A percentile compares a stretch with the other conserved stretches of the same genome.
Evolutionary conservation across 768 basidiomycete species (phyloP).

Genomic region (Termitomyces sp.): DNA sequence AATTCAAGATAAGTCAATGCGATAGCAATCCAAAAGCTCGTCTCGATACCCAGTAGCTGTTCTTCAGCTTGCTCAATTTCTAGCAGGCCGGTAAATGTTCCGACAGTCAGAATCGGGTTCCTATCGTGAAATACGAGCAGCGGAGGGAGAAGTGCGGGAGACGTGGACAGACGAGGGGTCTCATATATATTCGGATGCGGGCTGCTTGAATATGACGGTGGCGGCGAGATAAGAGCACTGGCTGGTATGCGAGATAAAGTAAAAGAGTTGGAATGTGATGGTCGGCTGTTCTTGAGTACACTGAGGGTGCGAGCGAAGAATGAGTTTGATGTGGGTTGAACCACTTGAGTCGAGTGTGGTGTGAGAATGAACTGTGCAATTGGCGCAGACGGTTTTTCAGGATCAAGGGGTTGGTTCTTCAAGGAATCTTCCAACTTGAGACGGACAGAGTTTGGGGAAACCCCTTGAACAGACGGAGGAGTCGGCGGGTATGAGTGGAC

Average conservation of each 20-base stretch:
- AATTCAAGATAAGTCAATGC: conserved; percentile 75
- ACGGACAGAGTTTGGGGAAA: conserved; percentile 27
- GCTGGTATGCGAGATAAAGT: conserved; percentile 38
- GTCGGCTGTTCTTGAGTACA: conserved; percentile 40
- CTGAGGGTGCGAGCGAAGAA: conserved; percentile 49
- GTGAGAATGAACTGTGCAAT: conserved; percentile 50
- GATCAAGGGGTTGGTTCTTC: conserved; percentile 16
- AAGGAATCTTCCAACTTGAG: conserved; percentile 21
- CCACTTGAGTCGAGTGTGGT: conserved; percentile 35
- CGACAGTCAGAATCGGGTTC: conserved; percentile 59
- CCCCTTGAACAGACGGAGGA: conserved; percentile 30
- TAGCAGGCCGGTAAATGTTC: conserved; percentile 54
- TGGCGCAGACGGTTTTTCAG: conserved; percentile 29
- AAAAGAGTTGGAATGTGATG: conserved; percentile 60
- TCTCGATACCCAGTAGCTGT: conserved; percentile 59
- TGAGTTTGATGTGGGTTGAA: conserved; percentile 29
- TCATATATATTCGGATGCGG: conserved; percentile 8
- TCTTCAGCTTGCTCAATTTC: conserved; percentile 58
- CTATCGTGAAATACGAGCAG: conserved; percentile 67
- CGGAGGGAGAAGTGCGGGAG: conserved; percentile 23
- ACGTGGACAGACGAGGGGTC: conserved; percentile 9
- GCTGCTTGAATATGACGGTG: conserved; percentile 31
- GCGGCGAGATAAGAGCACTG: conserved; percentile 23
- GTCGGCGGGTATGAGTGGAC: conserved; percentile 59
- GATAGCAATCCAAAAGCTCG: conserved; percentile 73